phyloP scores from a whole-genome alignment of 495 filamentous ascomycete species.

The Hypoxylon trugodes region DNA sequence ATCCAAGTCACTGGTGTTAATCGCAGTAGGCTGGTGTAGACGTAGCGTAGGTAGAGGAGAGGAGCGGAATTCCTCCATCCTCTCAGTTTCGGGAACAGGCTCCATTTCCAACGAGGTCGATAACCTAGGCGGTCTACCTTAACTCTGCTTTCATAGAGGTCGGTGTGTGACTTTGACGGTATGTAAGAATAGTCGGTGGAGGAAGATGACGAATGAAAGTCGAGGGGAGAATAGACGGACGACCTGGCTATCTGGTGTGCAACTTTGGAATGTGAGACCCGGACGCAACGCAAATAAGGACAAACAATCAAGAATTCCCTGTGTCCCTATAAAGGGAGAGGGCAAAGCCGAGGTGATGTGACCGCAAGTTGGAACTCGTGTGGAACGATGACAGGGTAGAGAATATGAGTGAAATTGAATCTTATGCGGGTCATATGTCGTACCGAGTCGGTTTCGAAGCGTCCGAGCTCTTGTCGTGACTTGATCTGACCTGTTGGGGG shows the following conservation, averaged over 20 bases:
- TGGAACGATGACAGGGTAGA: constrained; percentile 35
- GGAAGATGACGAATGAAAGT: constrained; percentile 4
- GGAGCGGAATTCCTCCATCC: constrained; percentile 65
- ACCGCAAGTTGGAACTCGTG: constrained; percentile 32
- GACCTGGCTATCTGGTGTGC: background rate
- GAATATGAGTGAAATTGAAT: constrained; percentile 27
- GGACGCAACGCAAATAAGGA: constrained; percentile 2
- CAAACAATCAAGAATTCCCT: constrained; percentile 12
- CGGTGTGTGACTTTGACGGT: constrained; percentile 6
- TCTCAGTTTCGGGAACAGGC: constrained; percentile 65
- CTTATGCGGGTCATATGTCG: constrained; percentile 37
- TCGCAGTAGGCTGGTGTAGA: constrained; percentile 44
- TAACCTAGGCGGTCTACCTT: constrained; percentile 21
- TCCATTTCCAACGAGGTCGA: constrained; percentile 53
- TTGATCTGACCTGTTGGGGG: constrained; percentile 20
- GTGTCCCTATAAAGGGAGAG: constrained; percentile 19
- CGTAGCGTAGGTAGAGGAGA: constrained; percentile 54
- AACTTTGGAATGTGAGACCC: constrained; percentile 29
- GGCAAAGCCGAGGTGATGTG: constrained; percentile 20
- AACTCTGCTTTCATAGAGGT: constrained; percentile 21
- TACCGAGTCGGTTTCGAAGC: constrained; percentile 33
- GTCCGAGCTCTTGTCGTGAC: constrained; percentile 34
- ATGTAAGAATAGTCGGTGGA: background rate
- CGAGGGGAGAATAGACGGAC: constrained; percentile 2
- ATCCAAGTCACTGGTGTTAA: constrained; percentile 52